Evolutionary conservation across 2,329 filamentous ascomycete genomes (phyloP).

Genomic region (Nigrospora oryzae): DNA sequence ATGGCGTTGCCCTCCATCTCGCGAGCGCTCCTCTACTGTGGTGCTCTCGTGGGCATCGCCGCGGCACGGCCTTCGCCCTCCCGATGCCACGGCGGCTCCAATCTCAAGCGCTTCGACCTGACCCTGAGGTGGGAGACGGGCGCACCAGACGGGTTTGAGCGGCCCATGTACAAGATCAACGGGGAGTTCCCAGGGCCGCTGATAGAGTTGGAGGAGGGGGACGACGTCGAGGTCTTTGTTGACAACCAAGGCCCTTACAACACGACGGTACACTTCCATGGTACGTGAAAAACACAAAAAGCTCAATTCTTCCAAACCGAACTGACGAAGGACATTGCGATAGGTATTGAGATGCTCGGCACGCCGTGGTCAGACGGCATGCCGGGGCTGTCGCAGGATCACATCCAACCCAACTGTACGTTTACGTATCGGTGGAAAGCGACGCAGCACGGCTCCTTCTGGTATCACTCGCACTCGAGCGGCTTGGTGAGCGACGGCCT

Average conservation of each 20-base stretch:
- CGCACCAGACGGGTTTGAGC: conserved; percentile 4
- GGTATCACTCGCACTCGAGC: conserved; percentile 50
- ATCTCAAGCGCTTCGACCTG: conserved; percentile 1
- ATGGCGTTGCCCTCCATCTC: too few relatives aligned
- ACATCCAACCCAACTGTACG: conserved; percentile 36
- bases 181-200: conserved; percentile 53
- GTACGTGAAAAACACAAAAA: too few relatives aligned
- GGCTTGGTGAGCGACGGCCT: conserved; percentile 52
- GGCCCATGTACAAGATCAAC: conserved; percentile 26
- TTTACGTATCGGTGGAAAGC: conserved; percentile 50
- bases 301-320: too few relatives aligned
- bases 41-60: too few relatives aligned
- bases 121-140: conserved; percentile 5
- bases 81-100: too few relatives aligned
- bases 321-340: too few relatives aligned
- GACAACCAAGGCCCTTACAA: conserved; percentile 37
- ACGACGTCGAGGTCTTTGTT: conserved; percentile 34
- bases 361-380: conserved; percentile 55
- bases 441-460: conserved; percentile 48
- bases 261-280: conserved; percentile 41
- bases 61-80: too few relatives aligned
- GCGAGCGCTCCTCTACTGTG: too few relatives aligned
- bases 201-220: conserved; percentile 45
- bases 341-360: conserved; percentile 37
- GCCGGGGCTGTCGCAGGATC: conserved; percentile 44